Base-by-base conservation (phyloP, 768 basidiomycete species). In the Lactifluus echinatus region DNA sequence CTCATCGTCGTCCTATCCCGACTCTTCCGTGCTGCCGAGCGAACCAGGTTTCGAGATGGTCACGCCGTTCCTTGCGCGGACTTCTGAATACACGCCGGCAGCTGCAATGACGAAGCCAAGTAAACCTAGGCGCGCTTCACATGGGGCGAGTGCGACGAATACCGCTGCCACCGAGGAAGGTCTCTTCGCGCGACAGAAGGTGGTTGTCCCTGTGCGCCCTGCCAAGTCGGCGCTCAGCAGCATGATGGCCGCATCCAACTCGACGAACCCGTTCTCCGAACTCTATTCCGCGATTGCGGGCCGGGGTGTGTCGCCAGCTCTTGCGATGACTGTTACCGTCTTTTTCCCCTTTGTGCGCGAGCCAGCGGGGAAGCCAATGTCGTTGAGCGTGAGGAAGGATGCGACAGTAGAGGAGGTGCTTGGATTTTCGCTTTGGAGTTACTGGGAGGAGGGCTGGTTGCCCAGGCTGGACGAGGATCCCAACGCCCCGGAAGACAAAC, bases 341-440 rank as follows among this genome's bases (percentile, higher is more conserved):
- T 96, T 84, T 71, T 97, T 95, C 73, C 94, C 94, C 0, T 82
- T 86, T 60, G 88, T 88, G 15, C 72, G 67, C 5, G 73, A 80
- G 56, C 87, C 87, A 0, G 71, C 66, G 15, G 79, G 80, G 2
- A 80, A 82, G 50, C 73, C 81, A 21, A 81, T 94, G 78, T 72
- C 80, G 36, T 75, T 93, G 5, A 85, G 78, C 59, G 89, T 97
- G 11, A 73, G 91, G 55, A 84, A 83, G 61, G 95, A 97, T 62
- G 88, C 93, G 1, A 88, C 86, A 0, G 85, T 98, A 4, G 96
- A 98, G 67, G 96, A 98, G 69, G 92, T 95, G 5, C 89, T 97
- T 53, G 96, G 96, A 0, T 92, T 88, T 68, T 86, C 90, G 1
- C 68, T 98, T 45, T 96, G 84, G 84, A 85, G 71, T n/a, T 97